Percentiles rank a stretch among this genome's conserved stretches.
These are phyloP conservation scores for Mycena leptocephala DNA, from an alignment of 768 basidiomycete species.

Conservation along the genomic window DNA sequence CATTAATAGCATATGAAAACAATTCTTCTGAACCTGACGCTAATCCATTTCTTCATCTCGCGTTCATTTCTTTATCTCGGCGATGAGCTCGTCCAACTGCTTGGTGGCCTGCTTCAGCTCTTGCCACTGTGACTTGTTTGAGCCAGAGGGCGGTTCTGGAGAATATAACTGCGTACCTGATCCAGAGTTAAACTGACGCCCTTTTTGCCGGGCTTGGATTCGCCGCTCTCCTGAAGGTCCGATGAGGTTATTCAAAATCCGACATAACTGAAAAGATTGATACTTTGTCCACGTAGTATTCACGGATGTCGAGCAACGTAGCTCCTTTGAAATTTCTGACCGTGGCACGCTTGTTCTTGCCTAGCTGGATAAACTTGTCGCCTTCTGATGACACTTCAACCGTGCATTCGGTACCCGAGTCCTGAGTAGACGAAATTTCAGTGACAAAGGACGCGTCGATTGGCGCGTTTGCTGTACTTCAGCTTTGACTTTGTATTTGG, in stretches of 20 bases:
- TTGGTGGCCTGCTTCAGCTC: slow-evolving; percentile 60
- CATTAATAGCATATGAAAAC: slow-evolving; percentile 14
- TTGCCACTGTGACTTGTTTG: slow-evolving; percentile 65
- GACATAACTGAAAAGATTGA: background rate
- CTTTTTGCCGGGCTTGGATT: slow-evolving; percentile 86
- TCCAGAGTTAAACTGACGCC: slow-evolving; percentile 79
- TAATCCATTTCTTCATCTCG: no score
- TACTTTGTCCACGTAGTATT: slow-evolving; percentile 69
- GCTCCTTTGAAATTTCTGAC: slow-evolving; percentile 68
- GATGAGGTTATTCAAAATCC: background rate
- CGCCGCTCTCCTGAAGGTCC: slow-evolving; percentile 52
- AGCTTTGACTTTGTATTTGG: slow-evolving; percentile 33
- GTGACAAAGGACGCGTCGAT: background rate
- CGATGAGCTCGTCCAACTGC: slow-evolving; percentile 70
- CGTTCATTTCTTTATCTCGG: slow-evolving; percentile 51
- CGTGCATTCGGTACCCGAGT: slow-evolving; percentile 47
- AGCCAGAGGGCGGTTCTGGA: background rate
- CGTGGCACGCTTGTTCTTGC: slow-evolving; percentile 80
- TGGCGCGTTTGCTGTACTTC: slow-evolving; percentile 1
- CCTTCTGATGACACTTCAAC: slow-evolving; percentile 45
- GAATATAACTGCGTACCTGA: slow-evolving; percentile 62
- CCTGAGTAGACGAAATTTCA: slow-evolving; percentile 31
- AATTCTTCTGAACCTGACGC: background rate
- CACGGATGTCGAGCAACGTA: slow-evolving; percentile 79
- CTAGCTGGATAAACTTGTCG: slow-evolving; percentile 77